phyloP scores from a whole-genome alignment of 352 stramenopile genomes.

The Phytophthora capsici region DNA sequence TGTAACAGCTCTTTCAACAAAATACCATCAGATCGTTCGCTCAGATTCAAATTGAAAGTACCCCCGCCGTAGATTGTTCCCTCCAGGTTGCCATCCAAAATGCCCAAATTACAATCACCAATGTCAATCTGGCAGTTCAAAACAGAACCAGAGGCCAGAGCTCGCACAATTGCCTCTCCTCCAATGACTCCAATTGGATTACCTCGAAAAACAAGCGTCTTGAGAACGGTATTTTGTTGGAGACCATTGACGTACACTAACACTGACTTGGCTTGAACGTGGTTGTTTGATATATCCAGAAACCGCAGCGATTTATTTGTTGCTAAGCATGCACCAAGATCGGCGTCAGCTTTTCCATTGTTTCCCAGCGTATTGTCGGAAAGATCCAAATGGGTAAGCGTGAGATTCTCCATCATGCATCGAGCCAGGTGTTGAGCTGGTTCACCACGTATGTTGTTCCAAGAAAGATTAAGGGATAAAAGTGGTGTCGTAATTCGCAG shows the following conservation, averaged over 20 bases:
- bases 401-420: constrained; percentile 80
- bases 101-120: constrained; percentile 70
- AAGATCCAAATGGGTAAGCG: constrained; percentile 66
- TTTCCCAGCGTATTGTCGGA: constrained; percentile 79
- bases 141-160: constrained; percentile 52
- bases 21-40: constrained; percentile 56
- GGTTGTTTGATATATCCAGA: constrained; percentile 75
- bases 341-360: constrained; percentile 65
- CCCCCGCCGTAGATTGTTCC: constrained; percentile 54
- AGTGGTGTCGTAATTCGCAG: constrained; percentile 69
- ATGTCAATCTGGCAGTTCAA: constrained; percentile 68
- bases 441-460: constrained; percentile 79
- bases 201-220: constrained; percentile 60
- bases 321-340: constrained; percentile 65
- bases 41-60: constrained; percentile 59
- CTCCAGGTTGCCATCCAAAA: constrained; percentile 56
- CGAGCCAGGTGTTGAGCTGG: constrained; percentile 64
- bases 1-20: constrained; percentile 64
- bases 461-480: constrained; percentile 66
- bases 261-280: constrained; percentile 64
- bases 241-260: constrained; percentile 70
- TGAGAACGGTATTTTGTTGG: constrained; percentile 60
- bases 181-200: constrained; percentile 75
- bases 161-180: constrained; percentile 63
- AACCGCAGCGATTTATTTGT: constrained; percentile 68